Conservation (phyloP, 495 filamentous ascomycete genomes). For the Aspergillus bertholletiae region DNA sequence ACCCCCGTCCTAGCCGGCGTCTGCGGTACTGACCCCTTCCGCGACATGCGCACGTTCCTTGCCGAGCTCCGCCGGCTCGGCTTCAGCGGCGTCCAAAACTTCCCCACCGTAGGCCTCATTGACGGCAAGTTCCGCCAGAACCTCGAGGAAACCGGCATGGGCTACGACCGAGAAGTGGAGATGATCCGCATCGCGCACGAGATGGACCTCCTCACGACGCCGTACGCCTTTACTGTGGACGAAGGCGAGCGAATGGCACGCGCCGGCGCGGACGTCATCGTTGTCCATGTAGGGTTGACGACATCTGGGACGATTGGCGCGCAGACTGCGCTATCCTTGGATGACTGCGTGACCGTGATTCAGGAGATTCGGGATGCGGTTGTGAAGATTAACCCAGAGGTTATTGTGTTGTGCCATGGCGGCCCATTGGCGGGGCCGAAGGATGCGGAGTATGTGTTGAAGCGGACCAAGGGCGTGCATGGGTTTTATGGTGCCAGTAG, state of each 20-base stretch:
- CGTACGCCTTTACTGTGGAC: slow-evolving; percentile 62
- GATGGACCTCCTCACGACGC: slow-evolving; percentile 61
- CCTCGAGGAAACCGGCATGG: slow-evolving; percentile 71
- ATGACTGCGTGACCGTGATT: slow-evolving; percentile 55
- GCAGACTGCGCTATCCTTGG: slow-evolving; percentile 54
- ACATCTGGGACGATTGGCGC: slow-evolving; percentile 63
- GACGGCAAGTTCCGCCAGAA: slow-evolving; percentile 63
- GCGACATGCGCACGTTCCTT: slow-evolving; percentile 54
- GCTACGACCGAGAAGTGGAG: slow-evolving; percentile 59
- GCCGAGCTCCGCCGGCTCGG: slow-evolving; percentile 53
- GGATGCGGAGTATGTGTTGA: slow-evolving; percentile 61
- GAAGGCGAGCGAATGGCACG: slow-evolving; percentile 57
- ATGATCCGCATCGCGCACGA: slow-evolving; percentile 55
- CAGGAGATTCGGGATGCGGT: slow-evolving; percentile 63
- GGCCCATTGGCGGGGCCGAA: slow-evolving; percentile 60
- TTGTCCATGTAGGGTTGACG: slow-evolving; percentile 68
- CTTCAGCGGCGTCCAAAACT: slow-evolving; percentile 68
- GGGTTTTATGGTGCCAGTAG: slow-evolving; percentile 70
- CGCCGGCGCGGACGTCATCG: slow-evolving; percentile 64
- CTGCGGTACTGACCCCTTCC: slow-evolving; percentile 65
- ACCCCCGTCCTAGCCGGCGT: slow-evolving; percentile 65
- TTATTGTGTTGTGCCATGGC: slow-evolving; percentile 68
- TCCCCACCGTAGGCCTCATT: slow-evolving; percentile 68
- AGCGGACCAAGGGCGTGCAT: slow-evolving; percentile 56
- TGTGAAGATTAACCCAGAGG: slow-evolving; percentile 45